phyloP scores from a whole-genome alignment of 2,329 filamentous ascomycete species.

The Colletotrichum viniferum region DNA sequence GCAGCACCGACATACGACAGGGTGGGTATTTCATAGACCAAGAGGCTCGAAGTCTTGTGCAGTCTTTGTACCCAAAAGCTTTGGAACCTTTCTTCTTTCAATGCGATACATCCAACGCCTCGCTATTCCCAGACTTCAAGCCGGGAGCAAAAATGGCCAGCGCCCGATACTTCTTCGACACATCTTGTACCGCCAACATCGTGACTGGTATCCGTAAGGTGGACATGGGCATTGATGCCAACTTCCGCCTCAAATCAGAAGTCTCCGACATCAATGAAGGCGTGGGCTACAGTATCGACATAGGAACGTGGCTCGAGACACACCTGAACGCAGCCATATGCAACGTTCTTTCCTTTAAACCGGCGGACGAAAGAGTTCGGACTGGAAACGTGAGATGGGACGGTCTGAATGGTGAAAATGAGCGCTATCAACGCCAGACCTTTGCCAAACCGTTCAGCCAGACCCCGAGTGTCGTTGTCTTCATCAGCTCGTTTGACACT shows the following conservation, averaged over 20 bases:
- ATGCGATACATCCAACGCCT: not conserved
- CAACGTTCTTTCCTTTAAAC: not conserved
- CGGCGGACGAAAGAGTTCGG: not conserved
- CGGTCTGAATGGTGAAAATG: not conserved
- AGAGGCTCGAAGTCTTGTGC: not conserved
- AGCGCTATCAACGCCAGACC: not conserved
- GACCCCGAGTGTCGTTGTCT: not conserved
- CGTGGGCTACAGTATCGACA: rapidly evolving
- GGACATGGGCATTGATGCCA: not conserved
- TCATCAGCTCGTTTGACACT: not conserved
- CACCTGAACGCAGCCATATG: not conserved
- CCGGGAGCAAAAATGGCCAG: rapidly evolving
- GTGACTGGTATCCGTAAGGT: not conserved
- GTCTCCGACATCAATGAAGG: not conserved
- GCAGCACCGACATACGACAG: not conserved
- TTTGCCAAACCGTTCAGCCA: not conserved
- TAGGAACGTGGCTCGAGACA: not conserved
- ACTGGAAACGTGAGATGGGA: not conserved
- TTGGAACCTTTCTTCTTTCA: not conserved
- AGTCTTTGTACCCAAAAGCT: not conserved
- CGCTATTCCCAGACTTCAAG: too few species aligned
- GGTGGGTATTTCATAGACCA: not conserved
- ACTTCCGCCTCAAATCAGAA: not conserved
- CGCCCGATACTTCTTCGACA: not conserved
- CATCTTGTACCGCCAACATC: not conserved